Percentiles rank a stretch among this genome's conserved stretches.
Evolutionary conservation across 768 basidiomycete species (phyloP).

Genomic region (Naganishia kalamii): DNA sequence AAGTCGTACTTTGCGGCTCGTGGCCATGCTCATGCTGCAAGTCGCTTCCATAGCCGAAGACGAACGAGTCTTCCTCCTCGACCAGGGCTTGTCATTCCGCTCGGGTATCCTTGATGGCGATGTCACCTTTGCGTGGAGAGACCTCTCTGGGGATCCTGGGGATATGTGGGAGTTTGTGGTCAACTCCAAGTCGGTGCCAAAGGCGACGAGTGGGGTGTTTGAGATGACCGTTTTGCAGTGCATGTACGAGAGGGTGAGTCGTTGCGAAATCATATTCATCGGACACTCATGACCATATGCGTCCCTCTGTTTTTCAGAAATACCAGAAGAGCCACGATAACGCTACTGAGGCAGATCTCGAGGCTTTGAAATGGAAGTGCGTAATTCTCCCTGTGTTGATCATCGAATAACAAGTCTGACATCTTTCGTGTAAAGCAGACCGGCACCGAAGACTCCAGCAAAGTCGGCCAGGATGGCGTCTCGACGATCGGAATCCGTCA

Average conservation of each 20-base stretch:
- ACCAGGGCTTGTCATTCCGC: constrained; percentile 81
- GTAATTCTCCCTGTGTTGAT: constrained; percentile 42
- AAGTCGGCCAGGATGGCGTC: constrained; percentile 9
- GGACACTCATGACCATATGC: not conserved
- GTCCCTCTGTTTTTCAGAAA: constrained; percentile 53
- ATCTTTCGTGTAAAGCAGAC: constrained; percentile 17
- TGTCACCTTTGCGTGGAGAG: constrained; percentile 82
- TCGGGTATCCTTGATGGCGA: constrained; percentile 63
- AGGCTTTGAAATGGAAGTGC: constrained; percentile 75
- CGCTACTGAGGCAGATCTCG: constrained; percentile 61
- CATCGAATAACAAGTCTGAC: not conserved
- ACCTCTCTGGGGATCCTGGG: constrained; percentile 77
- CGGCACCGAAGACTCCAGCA: constrained; percentile 27
- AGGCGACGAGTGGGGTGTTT: constrained; percentile 75
- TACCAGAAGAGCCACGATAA: constrained; percentile 66
- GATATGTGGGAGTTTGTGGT: constrained; percentile 87
- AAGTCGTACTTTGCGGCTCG: no score
- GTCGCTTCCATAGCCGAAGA: constrained; percentile 78
- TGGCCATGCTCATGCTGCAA: constrained; percentile 41
- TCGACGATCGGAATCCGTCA: not conserved
- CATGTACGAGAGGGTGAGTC: constrained; percentile 67
- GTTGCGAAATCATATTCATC: no score
- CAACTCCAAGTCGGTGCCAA: constrained; percentile 56
- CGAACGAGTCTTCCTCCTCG: constrained; percentile 84
- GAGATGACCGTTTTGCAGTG: constrained; percentile 92